phyloP scores from a whole-genome alignment of 129 eudicot species.

The Gnaphalium uliginosum region DNA sequence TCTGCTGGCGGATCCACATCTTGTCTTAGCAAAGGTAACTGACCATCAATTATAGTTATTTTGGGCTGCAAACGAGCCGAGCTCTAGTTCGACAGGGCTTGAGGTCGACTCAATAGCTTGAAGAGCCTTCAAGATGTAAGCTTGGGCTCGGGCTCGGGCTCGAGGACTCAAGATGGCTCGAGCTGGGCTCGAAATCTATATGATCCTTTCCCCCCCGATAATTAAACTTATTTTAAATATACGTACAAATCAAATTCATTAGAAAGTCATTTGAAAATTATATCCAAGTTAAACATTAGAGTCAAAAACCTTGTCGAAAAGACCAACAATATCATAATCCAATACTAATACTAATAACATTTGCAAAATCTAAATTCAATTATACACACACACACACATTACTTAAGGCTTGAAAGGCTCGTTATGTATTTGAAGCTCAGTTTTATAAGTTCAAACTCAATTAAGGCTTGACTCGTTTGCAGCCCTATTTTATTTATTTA shows the following conservation, averaged over 20 bases:
- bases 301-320: background rate
- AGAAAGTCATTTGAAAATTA: no score
- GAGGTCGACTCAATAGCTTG: background rate
- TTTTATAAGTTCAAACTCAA: background rate
- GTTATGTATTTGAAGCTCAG: background rate
- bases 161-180: no score
- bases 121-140: background rate
- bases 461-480: background rate
- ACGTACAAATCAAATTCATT: background rate
- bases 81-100: background rate
- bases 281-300: background rate
- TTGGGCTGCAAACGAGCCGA: background rate
- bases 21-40: constrained; percentile 59
- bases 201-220: background rate
- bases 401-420: background rate
- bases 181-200: background rate
- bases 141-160: background rate
- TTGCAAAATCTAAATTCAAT: no score
- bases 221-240: background rate
- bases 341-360: no score
- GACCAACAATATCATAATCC: background rate
- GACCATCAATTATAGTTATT: background rate
- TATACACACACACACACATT: background rate
- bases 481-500: background rate
- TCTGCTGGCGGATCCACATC: constrained; percentile 66